A percentile compares a stretch with the other conserved stretches of the same genome.
Evolutionary conservation across 2,329 filamentous ascomycete genomes (phyloP).

Genomic region (Fusarium sp.): DNA sequence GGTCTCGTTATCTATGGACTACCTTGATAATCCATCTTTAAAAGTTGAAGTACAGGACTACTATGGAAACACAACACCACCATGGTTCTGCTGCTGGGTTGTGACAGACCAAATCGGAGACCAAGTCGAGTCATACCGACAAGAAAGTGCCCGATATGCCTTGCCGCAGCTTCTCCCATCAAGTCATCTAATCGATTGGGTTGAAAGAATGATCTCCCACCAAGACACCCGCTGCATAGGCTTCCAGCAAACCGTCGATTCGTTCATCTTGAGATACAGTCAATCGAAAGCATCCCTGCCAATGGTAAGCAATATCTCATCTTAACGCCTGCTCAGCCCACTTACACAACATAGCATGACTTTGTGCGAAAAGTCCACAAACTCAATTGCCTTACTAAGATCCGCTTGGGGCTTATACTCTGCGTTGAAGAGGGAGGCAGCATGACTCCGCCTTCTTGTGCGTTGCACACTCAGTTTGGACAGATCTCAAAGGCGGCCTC

Average conservation of each 20-base stretch:
- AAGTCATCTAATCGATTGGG: constrained; percentile 38
- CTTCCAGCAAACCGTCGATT: constrained; percentile 45
- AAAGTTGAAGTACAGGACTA: constrained; percentile 43
- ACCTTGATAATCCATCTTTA: constrained; percentile 40
- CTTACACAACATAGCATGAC: constrained; percentile 29
- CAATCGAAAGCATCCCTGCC: constrained; percentile 35
- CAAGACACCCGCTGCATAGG: constrained; percentile 42
- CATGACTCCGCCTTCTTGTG: constrained; percentile 42
- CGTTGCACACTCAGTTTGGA: constrained; percentile 45
- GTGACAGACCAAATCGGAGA: constrained; percentile 44
- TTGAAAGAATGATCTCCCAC: constrained; percentile 38
- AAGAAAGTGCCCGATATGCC: constrained; percentile 44
- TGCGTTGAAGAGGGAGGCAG: constrained; percentile 40
- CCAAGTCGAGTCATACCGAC: constrained; percentile 41
- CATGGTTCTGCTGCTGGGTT: constrained; percentile 46
- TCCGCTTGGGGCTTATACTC: constrained; percentile 41
- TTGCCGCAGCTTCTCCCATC: constrained; percentile 40
- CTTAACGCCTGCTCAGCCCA: background rate
- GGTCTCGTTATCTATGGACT: constrained; percentile 43
- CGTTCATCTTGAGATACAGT: constrained; percentile 43
- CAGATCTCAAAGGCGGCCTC: constrained; percentile 45
- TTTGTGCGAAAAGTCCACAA: constrained; percentile 43
- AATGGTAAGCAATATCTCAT: constrained; percentile 33
- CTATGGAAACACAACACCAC: constrained; percentile 33
- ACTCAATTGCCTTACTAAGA: constrained; percentile 44